Base-by-base conservation (phyloP, 768 basidiomycete species). In the Termitomyces eurrhizus region DNA sequence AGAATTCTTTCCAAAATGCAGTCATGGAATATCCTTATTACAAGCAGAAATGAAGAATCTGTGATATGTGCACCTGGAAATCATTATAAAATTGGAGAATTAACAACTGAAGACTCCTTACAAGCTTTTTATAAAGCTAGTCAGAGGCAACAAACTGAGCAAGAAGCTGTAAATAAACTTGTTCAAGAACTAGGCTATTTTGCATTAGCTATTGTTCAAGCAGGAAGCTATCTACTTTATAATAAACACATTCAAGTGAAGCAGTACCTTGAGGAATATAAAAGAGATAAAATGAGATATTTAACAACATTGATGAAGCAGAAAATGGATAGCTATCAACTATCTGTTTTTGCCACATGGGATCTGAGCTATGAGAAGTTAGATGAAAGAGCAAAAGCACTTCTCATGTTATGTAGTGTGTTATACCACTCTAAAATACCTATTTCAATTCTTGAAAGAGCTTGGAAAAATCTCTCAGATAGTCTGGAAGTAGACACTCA, bases 21-120 rank as follows among this genome's bases (percentile, higher is more conserved):
- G 7, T 5, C 51, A 62, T 54, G 61, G 56, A 62, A 57, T 49
- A 58, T 62, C 16, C 21, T 62, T 29, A 29, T 29, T 2, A 29
- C 29, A 29, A 29, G 29, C 4, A 29, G 29, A 29, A 29, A 29
- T 29, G 1, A 53, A 53, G 29, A n/a, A 41, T 48, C 32, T 14
- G 21, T 0, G n/a, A 29, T 4, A 8, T 37, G 48, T 37, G 50
- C 56, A 24, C 37, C 41, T 41, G 13, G n/a, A 26, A 8, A 37
- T 0, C 39, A 8, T 6, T 35, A 24, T 44, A 26, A 49, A 13
- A 24, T 62, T 45, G 32, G 21, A 0, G 11, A 49, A 12, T 16
- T 62, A 14, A 6, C 12, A 0, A 5, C 29, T 26, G 35, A 58
- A 2, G 46, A 62, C 21, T 51, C 29, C 2, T 29, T 29, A 4